phyloP scores from a whole-genome alignment of 116 monocot species.

The Posidonia oceanica region DNA sequence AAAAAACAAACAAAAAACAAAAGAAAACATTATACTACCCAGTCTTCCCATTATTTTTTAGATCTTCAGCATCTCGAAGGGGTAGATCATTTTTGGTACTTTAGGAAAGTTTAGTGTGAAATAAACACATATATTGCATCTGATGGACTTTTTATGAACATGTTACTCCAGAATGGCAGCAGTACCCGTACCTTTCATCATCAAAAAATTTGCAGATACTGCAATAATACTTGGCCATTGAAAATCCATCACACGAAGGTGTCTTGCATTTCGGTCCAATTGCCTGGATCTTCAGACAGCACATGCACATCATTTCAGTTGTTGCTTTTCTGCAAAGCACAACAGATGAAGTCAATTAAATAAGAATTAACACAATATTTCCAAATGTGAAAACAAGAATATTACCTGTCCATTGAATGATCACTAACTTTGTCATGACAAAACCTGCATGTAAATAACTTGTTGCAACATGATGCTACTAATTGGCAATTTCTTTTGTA shows the following conservation, averaged over 20 bases:
- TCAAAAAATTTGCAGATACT: constrained; percentile 97
- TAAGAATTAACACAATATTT: background rate
- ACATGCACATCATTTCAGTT: constrained; percentile 98
- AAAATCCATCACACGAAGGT: constrained; percentile 64
- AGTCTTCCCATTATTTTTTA: no score
- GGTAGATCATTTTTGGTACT: no score
- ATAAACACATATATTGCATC: no score
- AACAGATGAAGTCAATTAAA: background rate
- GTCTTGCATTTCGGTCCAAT: constrained; percentile 74
- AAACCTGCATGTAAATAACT: constrained; percentile 90
- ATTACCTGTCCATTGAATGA: constrained; percentile 97
- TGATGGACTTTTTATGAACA: background rate
- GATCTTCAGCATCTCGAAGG: no score
- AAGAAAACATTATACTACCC: no score
- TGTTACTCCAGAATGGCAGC: no score
- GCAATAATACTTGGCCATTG: constrained; percentile 93
- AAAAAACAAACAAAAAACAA: no score
- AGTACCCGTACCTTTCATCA: constrained; percentile 76
- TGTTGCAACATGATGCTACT: constrained; percentile 89
- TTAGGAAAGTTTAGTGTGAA: no score
- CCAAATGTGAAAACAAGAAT: background rate
- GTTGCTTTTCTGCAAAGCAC: constrained; percentile 69
- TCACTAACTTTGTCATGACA: constrained; percentile 99
- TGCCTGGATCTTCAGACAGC: constrained; percentile 71
- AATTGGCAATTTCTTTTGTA: constrained; percentile 98